Percentiles rank a stretch among this genome's conserved stretches.
Conservation (phyloP, 164 flowering plant species). For the Litsea cubeba region DNA sequence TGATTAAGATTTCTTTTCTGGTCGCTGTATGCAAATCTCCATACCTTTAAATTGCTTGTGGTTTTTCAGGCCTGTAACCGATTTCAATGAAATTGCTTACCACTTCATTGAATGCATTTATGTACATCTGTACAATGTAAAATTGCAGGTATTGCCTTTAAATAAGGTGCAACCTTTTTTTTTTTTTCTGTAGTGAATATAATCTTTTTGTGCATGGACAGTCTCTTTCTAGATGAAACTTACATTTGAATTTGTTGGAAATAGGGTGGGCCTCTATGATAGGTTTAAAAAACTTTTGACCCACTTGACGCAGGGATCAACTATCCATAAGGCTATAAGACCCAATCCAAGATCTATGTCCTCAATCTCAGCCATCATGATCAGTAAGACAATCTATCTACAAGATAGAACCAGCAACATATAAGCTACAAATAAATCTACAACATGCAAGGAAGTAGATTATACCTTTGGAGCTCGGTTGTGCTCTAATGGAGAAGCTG, state of each 20-base stretch:
- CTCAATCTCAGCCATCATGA: too few relatives aligned
- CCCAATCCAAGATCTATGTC: too few relatives aligned
- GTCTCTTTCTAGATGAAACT: conserved; percentile 3
- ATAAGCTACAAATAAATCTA: too few relatives aligned
- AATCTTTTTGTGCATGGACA: neutral
- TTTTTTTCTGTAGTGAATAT: neutral
- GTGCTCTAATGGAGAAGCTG: too few relatives aligned
- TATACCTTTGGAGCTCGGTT: too few relatives aligned
- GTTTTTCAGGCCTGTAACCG: conserved; percentile 1
- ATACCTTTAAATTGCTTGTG: neutral
- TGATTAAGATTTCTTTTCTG: neutral
- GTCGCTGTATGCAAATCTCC: neutral
- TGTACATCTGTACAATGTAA: conserved; percentile 53
- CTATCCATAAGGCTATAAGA: too few relatives aligned
- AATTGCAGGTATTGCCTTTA: conserved; percentile 36
- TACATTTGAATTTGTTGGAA: neutral
- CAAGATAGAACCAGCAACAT: too few relatives aligned
- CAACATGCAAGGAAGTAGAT: too few relatives aligned
- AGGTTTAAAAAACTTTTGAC: too few relatives aligned
- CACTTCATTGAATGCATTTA: conserved; percentile 2
- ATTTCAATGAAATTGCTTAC: conserved; percentile 4
- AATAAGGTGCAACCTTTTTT: neutral
- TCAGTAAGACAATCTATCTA: too few relatives aligned
- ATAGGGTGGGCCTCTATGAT: too few relatives aligned
- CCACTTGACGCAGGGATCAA: too few relatives aligned